phyloP scores from a whole-genome alignment of 495 filamentous ascomycete species.

The Penicillium parvum region DNA sequence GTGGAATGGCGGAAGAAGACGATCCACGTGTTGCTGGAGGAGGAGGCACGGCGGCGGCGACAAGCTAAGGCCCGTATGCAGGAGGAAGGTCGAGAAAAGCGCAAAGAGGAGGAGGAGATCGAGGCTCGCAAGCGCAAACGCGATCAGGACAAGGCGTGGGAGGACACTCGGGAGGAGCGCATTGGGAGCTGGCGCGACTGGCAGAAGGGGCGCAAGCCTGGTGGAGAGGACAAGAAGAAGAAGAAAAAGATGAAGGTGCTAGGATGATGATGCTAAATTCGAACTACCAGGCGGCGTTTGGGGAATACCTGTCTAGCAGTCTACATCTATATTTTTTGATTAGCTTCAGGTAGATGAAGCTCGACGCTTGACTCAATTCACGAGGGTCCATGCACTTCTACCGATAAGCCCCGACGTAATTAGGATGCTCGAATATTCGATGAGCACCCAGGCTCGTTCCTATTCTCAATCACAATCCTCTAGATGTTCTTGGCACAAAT shows the following conservation, averaged over 20 bases:
- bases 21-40: conserved; percentile 87
- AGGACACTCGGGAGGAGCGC: conserved; percentile 81
- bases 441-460: not conserved
- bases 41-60: conserved; percentile 76
- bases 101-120: conserved; percentile 80
- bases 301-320: not conserved
- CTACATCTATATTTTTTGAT: not conserved
- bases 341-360: no score
- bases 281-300: not conserved
- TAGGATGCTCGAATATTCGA: conserved; percentile 3
- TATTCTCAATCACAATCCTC: not conserved
- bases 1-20: conserved; percentile 87
- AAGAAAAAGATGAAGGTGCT: conserved; percentile 96
- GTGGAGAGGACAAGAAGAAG: conserved; percentile 53
- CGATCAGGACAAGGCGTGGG: conserved; percentile 90
- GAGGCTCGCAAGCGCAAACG: conserved; percentile 87
- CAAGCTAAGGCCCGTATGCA: conserved; percentile 93
- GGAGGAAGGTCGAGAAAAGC: conserved; percentile 90
- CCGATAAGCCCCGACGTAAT: conserved; percentile 18
- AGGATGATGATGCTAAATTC: no score
- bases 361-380: not conserved
- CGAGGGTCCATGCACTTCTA: conserved; percentile 15
- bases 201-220: conserved; percentile 61
- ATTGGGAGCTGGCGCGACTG: conserved; percentile 95
- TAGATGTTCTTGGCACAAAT: not conserved